Evolutionary conservation across 768 basidiomycete species (phyloP).

Genomic region (Suillus americanus): DNA sequence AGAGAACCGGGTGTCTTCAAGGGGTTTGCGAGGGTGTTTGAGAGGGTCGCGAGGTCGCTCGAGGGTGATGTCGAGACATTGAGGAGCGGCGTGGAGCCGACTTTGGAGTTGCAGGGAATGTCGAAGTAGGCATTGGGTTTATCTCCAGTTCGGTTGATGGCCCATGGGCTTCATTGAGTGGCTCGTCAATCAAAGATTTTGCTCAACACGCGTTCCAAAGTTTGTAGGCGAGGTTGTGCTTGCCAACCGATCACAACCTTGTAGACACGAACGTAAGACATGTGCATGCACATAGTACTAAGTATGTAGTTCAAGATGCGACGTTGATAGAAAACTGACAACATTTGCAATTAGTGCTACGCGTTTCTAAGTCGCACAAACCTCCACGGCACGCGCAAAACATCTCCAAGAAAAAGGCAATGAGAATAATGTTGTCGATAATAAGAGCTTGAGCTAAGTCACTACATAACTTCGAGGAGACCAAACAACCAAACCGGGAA

Average conservation of each 20-base stretch:
- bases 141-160: too few species aligned
- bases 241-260: too few species aligned
- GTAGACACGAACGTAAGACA: too few species aligned
- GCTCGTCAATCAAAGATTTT: background rate
- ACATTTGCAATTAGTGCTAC: background rate
- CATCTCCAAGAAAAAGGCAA: background rate
- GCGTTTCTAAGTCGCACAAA: background rate
- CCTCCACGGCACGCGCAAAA: too few species aligned
- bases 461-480: background rate
- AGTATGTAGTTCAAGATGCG: too few species aligned
- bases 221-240: too few species aligned
- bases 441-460: background rate
- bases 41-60: conserved; percentile 37
- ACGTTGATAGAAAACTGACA: background rate
- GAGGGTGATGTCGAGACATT: conserved; percentile 36
- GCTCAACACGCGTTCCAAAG: background rate
- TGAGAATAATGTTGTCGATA: background rate
- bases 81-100: conserved; percentile 42
- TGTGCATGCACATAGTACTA: too few species aligned
- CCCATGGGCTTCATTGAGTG: too few species aligned
- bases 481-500: background rate
- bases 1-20: conserved; percentile 42
- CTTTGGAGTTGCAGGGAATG: conserved; percentile 25
- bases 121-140: conserved; percentile 6
- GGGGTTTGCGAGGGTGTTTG: conserved; percentile 44